phyloP scores from a whole-genome alignment of 192 early-diverging fungal species.

The Linnemannia schmuckeri region DNA sequence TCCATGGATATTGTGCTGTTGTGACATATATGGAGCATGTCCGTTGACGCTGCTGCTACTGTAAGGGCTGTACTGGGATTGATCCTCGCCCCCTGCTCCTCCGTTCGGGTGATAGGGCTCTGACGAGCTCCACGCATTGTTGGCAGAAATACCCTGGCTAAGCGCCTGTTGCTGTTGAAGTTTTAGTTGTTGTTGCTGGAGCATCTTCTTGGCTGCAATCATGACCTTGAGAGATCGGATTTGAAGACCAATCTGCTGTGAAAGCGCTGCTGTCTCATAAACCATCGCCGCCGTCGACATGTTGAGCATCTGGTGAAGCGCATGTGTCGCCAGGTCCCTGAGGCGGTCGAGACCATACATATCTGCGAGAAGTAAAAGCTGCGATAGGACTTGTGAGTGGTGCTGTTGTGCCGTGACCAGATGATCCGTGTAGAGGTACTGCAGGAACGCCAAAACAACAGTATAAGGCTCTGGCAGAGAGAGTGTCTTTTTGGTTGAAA shows the following conservation, averaged over 20 bases:
- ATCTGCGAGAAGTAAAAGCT: conserved; percentile 72
- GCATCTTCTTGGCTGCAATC: conserved; percentile 68
- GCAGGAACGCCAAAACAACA: conserved; percentile 72
- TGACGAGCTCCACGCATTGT: conserved; percentile 12
- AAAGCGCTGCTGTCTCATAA: conserved; percentile 74
- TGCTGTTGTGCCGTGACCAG: conserved; percentile 77
- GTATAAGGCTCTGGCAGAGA: conserved; percentile 59
- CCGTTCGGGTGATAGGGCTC: conserved; percentile 14
- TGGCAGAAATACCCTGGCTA: conserved; percentile 27
- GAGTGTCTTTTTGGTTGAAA: conserved; percentile 48
- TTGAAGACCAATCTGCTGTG: conserved; percentile 77
- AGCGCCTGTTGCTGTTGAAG: conserved; percentile 53
- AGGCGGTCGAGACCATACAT: conserved; percentile 72
- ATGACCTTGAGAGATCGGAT: conserved; percentile 66
- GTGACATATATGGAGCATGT: conserved; percentile 3
- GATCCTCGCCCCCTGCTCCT: not conserved
- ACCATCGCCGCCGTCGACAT: conserved; percentile 74
- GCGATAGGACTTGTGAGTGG: conserved; percentile 75
- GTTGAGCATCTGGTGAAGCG: conserved; percentile 73
- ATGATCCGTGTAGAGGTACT: conserved; percentile 77
- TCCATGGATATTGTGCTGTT: conserved; percentile 43
- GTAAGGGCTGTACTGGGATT: not conserved
- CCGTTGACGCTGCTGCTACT: not conserved
- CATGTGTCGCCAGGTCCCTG: conserved; percentile 65
- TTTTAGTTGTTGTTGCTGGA: conserved; percentile 65